Evolutionary conservation across 495 filamentous ascomycete genomes (phyloP).

Genomic region (Xylaria curta): DNA sequence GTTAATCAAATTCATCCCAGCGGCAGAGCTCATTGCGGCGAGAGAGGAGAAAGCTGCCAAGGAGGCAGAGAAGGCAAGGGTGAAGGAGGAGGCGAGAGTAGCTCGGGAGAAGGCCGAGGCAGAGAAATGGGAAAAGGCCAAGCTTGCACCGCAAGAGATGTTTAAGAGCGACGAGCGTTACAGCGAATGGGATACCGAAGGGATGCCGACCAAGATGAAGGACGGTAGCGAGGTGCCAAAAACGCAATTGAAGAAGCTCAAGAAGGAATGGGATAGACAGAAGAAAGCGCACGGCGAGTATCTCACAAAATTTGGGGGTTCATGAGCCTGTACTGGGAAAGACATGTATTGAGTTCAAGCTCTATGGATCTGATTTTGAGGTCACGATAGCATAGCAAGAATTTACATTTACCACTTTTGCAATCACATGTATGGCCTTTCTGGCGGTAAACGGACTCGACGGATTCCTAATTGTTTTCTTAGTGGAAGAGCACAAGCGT

Average conservation of each 20-base stretch:
- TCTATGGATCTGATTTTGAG: neutral
- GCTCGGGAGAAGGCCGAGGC: conserved; percentile 60
- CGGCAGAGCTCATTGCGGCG: conserved; percentile 71
- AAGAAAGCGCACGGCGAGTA: conserved; percentile 80
- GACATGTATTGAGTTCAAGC: neutral
- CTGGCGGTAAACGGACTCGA: neutral
- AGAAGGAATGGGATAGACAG: conserved; percentile 91
- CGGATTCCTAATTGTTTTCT: neutral
- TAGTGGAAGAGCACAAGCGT: neutral
- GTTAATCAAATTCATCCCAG: conserved; percentile 80
- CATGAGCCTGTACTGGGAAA: neutral
- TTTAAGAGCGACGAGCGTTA: conserved; percentile 75
- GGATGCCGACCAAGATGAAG: conserved; percentile 76
- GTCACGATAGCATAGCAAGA: neutral
- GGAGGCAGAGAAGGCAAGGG: conserved; percentile 58
- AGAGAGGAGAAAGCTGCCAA: conserved; percentile 70
- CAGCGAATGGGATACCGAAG: conserved; percentile 84
- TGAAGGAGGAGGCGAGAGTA: conserved; percentile 67
- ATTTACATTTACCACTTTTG: neutral
- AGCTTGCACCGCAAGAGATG: conserved; percentile 70
- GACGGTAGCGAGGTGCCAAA: conserved; percentile 85
- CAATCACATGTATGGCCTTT: neutral
- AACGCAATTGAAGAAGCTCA: conserved; percentile 79
- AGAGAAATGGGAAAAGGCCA: conserved; percentile 72
- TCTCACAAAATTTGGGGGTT: conserved; percentile 54